A percentile compares a stretch with the other conserved stretches of the same genome.
Conservation (phyloP, 73 alveolate genomes). For the Paramecium sonneborni region DNA sequence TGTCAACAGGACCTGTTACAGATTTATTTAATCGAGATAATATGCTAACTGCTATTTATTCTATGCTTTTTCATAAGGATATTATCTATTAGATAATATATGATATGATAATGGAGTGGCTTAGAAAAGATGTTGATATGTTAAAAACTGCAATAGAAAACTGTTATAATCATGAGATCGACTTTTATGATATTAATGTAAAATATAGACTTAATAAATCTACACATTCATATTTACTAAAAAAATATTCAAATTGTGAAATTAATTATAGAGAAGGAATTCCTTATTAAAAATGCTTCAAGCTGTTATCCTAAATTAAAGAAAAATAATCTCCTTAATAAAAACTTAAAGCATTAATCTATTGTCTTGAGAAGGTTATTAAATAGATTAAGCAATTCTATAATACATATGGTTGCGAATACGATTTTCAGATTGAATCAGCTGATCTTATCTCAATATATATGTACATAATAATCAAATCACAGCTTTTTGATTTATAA, state of each 20-base stretch:
- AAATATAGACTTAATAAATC: not conserved
- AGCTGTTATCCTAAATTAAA: not conserved
- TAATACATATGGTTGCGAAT: not conserved
- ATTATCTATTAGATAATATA: not conserved
- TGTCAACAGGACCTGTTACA: not conserved
- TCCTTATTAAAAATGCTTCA: constrained; percentile 9
- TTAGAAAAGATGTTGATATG: not conserved
- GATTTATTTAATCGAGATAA: not conserved
- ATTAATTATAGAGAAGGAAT: not conserved
- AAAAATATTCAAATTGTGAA: not conserved
- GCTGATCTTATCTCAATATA: not conserved
- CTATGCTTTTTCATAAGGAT: not conserved
- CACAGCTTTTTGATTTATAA: not conserved
- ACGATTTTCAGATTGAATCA: constrained; percentile 4
- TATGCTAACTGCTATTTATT: not conserved
- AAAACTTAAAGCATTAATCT: not conserved
- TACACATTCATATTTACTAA: not conserved
- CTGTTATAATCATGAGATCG: not conserved
- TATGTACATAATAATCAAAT: not conserved
- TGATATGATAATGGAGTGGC: constrained; percentile 1
- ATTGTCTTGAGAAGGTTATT: not conserved
- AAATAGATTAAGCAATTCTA: constrained; percentile 1
- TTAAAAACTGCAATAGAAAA: not conserved
- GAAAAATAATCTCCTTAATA: constrained; percentile 13
- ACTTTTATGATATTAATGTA: not conserved